Evolutionary conservation across 257 asterid genomes (phyloP).

Genomic region (Nicotiana tabacum): DNA sequence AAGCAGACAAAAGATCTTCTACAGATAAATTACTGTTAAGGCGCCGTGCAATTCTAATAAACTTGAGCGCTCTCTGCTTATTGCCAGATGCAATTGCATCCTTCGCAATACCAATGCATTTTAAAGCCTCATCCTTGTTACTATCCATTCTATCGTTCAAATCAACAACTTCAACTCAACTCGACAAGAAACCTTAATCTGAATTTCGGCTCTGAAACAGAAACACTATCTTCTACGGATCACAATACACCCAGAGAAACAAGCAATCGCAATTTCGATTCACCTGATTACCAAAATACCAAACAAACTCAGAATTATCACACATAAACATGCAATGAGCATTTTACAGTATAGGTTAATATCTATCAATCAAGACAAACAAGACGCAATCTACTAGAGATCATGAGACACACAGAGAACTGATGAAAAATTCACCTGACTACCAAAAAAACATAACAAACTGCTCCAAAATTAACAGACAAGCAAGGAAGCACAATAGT

Average conservation of each 20-base stretch:
- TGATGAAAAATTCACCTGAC: neutral
- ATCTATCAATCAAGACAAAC: neutral
- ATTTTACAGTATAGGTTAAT: neutral
- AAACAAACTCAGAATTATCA: neutral
- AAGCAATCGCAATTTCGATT: neutral
- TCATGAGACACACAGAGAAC: neutral
- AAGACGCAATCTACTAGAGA: neutral
- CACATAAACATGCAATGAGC: neutral
- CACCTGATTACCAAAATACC: neutral
- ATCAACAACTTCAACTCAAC: slow-evolving; percentile 7
- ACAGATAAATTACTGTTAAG: slow-evolving; percentile 31
- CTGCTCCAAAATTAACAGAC: neutral
- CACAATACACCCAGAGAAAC: neutral
- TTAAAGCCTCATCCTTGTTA: slow-evolving; percentile 45
- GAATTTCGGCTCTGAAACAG: neutral
- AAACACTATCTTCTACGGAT: neutral
- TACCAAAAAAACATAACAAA: neutral
- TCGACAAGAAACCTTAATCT: neutral
- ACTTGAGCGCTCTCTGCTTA: slow-evolving; percentile 40
- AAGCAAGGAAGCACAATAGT: neutral
- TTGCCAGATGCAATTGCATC: slow-evolving; percentile 43
- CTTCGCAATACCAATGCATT: slow-evolving; percentile 40
- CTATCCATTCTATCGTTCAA: slow-evolving; percentile 38
- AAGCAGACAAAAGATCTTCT: slow-evolving; percentile 39
- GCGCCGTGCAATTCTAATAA: slow-evolving; percentile 35